Base-by-base conservation (phyloP, 176 grass and related monocot genomes). In the Triticum dicoccoides region DNA sequence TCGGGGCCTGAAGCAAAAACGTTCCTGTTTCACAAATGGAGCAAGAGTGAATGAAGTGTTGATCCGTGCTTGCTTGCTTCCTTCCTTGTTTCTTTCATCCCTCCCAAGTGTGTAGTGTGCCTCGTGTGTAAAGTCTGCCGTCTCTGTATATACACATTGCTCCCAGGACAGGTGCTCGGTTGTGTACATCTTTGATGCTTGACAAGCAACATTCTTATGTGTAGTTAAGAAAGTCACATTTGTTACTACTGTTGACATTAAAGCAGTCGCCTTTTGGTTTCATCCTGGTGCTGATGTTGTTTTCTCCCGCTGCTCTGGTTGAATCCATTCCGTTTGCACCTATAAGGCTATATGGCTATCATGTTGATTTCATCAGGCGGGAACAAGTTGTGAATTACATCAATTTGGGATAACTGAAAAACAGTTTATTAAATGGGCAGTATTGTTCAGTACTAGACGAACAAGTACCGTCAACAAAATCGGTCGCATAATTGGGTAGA, bases 101-200 rank as follows among this genome's bases (percentile, higher is more conserved):
- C 68, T 69, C 54, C 70, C 15, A 79, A 80, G 65, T 81, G 85
- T 84, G 77, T 71, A 82, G 86, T 86, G 80, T 96, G 73, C 77
- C 76, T 90, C 70, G 83, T 82, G 73, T 92, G 90, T 83, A 89
- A 92, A 89, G 82, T 86, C 65, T 87, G 51, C 71, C 71, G 91
- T 87, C 88, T 76, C 68, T 92, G 87, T 92, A 93, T 80, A 90
- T 95, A 89, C 71, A 89, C 76, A 81, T 87, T 86, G 73, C 81
- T 90, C 63, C 63, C 70, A 81, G 84, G 89, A 85, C 86, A 88
- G 86, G 27, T 86, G 29, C 82, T 82, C 85, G 95, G 89, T 93
- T 76, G 79, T 95, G 89, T 93, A 93, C 78, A 94, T 92, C 63
- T 86, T 72, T 83, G 71, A 77, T 83, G 85, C 69, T 88, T 92